A percentile compares a stretch with the other conserved stretches of the same genome.
phyloP scores from a whole-genome alignment of 2,329 filamentous ascomycete genomes.

The Metarhizium album region DNA sequence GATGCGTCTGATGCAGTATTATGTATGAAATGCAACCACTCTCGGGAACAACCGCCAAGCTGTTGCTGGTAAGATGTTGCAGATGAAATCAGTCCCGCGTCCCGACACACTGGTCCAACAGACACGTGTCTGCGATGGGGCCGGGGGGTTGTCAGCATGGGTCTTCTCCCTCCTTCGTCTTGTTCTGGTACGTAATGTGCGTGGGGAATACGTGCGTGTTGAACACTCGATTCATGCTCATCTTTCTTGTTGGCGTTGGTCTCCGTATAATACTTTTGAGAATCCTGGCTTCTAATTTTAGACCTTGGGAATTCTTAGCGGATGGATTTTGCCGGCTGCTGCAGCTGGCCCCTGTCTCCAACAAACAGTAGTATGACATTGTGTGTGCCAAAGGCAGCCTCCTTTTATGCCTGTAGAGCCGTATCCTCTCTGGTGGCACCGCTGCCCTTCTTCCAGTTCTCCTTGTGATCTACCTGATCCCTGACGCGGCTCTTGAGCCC shows the following conservation, averaged over 20 bases:
- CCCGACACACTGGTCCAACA: not conserved
- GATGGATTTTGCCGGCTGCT: not conserved
- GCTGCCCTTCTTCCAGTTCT: constrained; percentile 45
- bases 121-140: not conserved
- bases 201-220: not conserved
- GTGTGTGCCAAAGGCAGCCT: not conserved
- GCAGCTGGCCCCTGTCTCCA: not conserved
- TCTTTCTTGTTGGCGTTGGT: not conserved
- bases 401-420: constrained; percentile 43
- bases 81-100: not conserved
- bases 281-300: not conserved
- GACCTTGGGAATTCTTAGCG: not conserved
- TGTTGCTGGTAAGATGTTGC: not conserved
- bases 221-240: not conserved
- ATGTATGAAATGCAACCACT: not conserved
- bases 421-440: constrained; percentile 45
- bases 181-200: not conserved
- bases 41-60: not conserved
- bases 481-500: constrained; percentile 45
- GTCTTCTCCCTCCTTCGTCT: not conserved
- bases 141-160: not conserved
- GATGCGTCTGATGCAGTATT: too few species aligned
- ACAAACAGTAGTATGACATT: not conserved
- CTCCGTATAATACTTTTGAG: not conserved
- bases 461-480: constrained; percentile 41